Evolutionary conservation across 345 rosid genomes (phyloP).

Genomic region (Durio zibethinus): DNA sequence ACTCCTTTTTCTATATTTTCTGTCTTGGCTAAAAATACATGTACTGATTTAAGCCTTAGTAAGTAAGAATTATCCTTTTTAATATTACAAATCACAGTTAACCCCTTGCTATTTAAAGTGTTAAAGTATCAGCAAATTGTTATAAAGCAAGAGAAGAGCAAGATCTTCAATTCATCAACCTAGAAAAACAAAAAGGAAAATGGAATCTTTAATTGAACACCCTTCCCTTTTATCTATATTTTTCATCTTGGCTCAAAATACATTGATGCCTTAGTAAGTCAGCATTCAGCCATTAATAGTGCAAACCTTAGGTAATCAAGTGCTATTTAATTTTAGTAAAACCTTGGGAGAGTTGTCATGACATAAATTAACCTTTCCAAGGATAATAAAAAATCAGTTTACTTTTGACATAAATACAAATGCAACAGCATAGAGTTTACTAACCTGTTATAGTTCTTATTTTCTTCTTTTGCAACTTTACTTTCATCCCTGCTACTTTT

Average conservation of each 20-base stretch:
- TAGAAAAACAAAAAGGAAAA: background rate
- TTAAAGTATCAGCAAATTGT: background rate
- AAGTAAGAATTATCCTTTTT: background rate
- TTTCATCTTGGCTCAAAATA: background rate
- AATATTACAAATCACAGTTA: background rate
- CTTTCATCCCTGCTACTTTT: constrained; percentile 49
- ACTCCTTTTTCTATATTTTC: background rate
- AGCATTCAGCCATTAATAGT: background rate
- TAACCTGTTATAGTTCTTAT: constrained; percentile 44
- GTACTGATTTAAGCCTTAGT: too few species aligned
- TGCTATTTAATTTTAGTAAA: background rate
- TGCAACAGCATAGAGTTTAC: constrained; percentile 19
- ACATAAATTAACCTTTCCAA: background rate
- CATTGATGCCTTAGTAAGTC: background rate
- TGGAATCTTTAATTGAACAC: background rate
- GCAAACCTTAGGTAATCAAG: background rate
- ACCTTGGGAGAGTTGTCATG: background rate
- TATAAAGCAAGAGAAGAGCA: background rate
- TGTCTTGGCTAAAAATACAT: background rate
- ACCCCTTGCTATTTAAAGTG: background rate
- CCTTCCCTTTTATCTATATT: too few species aligned
- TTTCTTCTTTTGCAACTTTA: constrained; percentile 43
- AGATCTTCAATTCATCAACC: background rate
- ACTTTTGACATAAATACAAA: background rate
- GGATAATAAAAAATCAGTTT: background rate